Evolutionary conservation across 1,284 basidiomycete species (phyloP).

Genomic region (Ustilago cynodontis): DNA sequence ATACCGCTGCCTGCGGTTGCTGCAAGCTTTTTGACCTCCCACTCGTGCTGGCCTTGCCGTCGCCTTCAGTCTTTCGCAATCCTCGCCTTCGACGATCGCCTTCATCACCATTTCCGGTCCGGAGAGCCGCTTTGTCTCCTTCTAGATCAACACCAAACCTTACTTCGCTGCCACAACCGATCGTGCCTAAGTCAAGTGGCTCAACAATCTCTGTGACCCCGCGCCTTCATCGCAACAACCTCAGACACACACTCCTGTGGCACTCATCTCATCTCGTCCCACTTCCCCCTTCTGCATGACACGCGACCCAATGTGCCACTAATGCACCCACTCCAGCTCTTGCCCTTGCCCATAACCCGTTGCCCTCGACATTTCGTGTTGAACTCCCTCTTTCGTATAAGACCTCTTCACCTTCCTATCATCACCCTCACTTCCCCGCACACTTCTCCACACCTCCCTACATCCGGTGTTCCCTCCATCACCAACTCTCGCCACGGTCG

Average conservation of each 20-base stretch:
- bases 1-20: too few relatives aligned
- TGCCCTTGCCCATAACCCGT: background rate
- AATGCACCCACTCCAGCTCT: background rate
- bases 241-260: too few relatives aligned
- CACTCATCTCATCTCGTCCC: background rate
- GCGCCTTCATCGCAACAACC: background rate
- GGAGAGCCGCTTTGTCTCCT: background rate
- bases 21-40: too few relatives aligned
- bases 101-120: slow-evolving; percentile 3
- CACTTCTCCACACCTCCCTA: background rate
- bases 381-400: slow-evolving; percentile 11
- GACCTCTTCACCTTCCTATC: background rate
- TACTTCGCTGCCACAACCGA: too few relatives aligned
- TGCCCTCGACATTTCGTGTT: too few relatives aligned
- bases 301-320: too few relatives aligned
- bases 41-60: background rate
- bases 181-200: background rate
- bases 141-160: background rate
- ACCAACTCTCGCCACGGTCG: background rate
- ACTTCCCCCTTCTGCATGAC: too few relatives aligned
- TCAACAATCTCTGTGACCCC: background rate
- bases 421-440: background rate
- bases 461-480: background rate
- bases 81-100: background rate
- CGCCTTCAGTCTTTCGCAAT: background rate